Evolutionary conservation across 805 yeast species (phyloP), one percentile per base, ranked within the genome.

Genomic region (Metahyphopichia silvanorum): DNA sequence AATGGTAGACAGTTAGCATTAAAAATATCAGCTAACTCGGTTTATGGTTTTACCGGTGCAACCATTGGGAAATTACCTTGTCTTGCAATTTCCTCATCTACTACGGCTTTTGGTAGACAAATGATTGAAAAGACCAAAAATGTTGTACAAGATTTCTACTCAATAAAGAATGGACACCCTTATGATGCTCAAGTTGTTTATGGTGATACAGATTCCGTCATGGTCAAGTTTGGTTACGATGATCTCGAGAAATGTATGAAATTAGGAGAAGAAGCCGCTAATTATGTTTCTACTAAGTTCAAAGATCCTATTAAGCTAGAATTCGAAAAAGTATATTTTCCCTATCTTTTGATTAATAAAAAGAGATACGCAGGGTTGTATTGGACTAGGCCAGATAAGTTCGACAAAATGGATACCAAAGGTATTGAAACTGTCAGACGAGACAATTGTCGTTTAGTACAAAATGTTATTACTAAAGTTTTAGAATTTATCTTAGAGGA

Each of bases 191-290:
- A 82, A 44, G 98, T 93, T 40, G 82, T 93, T 25, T 93, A 93
- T 55, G 99, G 99, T 69, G 99, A 93, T 60, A 93, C 99, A 0
- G 99, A 93, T 73, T 94, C 98, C 6, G 99, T 93, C 12, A 94
- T 93, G 98, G 96, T 93, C 27, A 89, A 87, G 53, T 93, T 93
- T 65, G 99, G 99, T 2, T 77, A 79, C 20, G 66, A 69, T 7
- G 95, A 87, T 51, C 57, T 91, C 41, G 79, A 71, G 34, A 83
- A 83, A 19, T 86, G 96, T 44, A 94, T 93, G 98, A 71, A 74
- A 33, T 54, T 88, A 35, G 99, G 98, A 5, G 84, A 88, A 47
- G 95, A 91, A 49, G 98, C 98, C 0, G 99, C 99, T 0, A 84
- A 69, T 6, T 77, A 60, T 40, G 98, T 93, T 2, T 88, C 98